phyloP scores from a whole-genome alignment of 2,329 filamentous ascomycete genomes.

The Colletotrichum aenigma region DNA sequence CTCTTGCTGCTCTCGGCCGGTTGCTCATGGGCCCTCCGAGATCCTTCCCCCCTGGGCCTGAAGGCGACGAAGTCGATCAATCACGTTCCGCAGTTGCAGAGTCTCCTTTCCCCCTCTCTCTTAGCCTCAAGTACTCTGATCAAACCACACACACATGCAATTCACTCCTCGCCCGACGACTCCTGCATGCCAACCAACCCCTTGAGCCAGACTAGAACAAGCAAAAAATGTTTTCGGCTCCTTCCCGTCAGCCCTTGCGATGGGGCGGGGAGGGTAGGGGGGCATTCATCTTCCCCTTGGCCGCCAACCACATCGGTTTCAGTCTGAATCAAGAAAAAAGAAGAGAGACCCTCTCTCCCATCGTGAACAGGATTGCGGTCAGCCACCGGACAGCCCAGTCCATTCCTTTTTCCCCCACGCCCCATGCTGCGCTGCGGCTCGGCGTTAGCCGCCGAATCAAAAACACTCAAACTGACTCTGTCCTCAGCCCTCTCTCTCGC shows the following conservation, averaged over 20 bases:
- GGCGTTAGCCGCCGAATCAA: slow-evolving; percentile 1
- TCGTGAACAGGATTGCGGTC: neutral
- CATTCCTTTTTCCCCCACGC: neutral
- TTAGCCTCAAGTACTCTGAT: neutral
- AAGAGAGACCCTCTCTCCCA: neutral
- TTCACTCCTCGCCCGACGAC: neutral
- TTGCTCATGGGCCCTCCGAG: neutral
- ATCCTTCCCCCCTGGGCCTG: neutral
- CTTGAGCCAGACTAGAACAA: slow-evolving; percentile 1
- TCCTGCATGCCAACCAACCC: neutral
- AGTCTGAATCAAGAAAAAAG: neutral
- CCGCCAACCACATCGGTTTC: neutral
- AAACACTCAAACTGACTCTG: neutral
- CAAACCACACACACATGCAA: neutral
- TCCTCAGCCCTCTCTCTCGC: neutral
- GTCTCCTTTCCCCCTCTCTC: neutral
- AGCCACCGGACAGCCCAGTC: neutral
- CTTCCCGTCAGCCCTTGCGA: neutral
- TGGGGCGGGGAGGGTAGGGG: neutral
- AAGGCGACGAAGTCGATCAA: neutral
- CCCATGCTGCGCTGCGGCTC: neutral
- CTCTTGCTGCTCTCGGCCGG: neutral
- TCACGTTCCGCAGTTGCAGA: neutral
- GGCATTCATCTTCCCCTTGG: neutral
- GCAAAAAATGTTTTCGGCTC: slow-evolving; percentile 1